Evolutionary conservation across 2,329 filamentous ascomycete genomes (phyloP).

Genomic region (Cladorrhinum sp.): DNA sequence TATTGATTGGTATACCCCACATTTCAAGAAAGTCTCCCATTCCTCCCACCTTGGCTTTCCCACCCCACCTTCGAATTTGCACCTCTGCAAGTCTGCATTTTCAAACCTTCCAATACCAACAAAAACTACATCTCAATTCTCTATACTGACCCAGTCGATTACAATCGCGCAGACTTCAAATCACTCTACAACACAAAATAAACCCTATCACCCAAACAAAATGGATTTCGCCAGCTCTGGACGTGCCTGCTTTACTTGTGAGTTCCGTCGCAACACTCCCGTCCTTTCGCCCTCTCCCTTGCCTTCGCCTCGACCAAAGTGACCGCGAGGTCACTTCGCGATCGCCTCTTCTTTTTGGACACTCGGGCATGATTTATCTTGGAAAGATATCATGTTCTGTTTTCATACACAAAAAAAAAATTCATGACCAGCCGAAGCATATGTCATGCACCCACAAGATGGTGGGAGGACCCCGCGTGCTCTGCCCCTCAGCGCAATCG

Average conservation of each 20-base stretch:
- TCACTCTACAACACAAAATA: slow-evolving; percentile 15
- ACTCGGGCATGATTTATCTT: slow-evolving; percentile 9
- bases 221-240: slow-evolving; percentile 37
- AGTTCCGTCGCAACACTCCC: slow-evolving; percentile 32
- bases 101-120: slow-evolving; percentile 25
- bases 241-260: slow-evolving; percentile 51
- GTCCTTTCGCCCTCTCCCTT: slow-evolving; percentile 22
- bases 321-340: slow-evolving; percentile 20
- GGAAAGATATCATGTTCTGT: slow-evolving; percentile 7
- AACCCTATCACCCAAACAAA: slow-evolving; percentile 12
- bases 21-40: slow-evolving; percentile 20
- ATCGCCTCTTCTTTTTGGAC: slow-evolving; percentile 6
- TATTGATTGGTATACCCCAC: slow-evolving; percentile 23
- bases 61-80: slow-evolving; percentile 20
- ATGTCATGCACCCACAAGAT: neutral
- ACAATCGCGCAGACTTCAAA: slow-evolving; percentile 12
- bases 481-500: neutral
- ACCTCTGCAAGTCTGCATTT: slow-evolving; percentile 11
- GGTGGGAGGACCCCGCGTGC: neutral
- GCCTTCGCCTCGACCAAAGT: slow-evolving; percentile 22
- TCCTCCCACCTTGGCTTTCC: slow-evolving; percentile 8
- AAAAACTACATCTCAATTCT: slow-evolving; percentile 21
- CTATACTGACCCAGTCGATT: slow-evolving; percentile 22
- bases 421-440: neutral
- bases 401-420: slow-evolving; percentile 8